Base-by-base conservation (phyloP, 1,139 yeast genomes). In the Geotrichum siamense region DNA sequence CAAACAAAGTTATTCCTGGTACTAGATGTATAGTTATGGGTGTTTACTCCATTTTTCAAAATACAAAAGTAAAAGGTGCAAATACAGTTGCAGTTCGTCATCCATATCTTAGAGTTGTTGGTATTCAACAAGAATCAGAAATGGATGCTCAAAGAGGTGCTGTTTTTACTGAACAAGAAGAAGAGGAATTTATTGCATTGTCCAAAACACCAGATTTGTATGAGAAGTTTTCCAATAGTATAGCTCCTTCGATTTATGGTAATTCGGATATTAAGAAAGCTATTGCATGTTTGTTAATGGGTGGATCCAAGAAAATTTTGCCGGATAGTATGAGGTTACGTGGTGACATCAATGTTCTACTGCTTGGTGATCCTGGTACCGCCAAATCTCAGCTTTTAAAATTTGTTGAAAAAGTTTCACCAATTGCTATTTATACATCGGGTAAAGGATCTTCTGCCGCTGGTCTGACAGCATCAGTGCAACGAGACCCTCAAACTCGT, bases 401-500 rank as follows among this genome's bases (percentile, higher is more conserved):
- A 62, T 91, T 89, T 56, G 97, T 87, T 19, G 97, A 91, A 60
- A 89, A 91, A 60, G 87, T 85, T 17, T 79, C 96, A 5, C 98
- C 98, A 3, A 87, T 91, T 51, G 79, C 97, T 1, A 91, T 91
- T 35, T 91, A 91, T 62, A 91, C 99, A 1, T 87, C 97, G 0
- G 99, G 99, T 70, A 91, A 91, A 61, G 99, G 99, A 57, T 91
- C 98, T 0, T 89, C 97, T 17, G 99, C 99, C 1, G 99, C 97
- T 3, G 99, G 99, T 78, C 75, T 91, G 64, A 91, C 99, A 1
- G 98, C 98, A 0, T 83, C 95, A 10, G 97, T 91, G 22, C 98
- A 91, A 65, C 75, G 97, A 61, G 97, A 91, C 60, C 75, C 86
- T 0, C 71, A 74, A 31, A 83, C 96, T 0, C 72, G 96, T 53